Conservation (phyloP, 441 rosid species). For the Hypseocharis bilobata region DNA sequence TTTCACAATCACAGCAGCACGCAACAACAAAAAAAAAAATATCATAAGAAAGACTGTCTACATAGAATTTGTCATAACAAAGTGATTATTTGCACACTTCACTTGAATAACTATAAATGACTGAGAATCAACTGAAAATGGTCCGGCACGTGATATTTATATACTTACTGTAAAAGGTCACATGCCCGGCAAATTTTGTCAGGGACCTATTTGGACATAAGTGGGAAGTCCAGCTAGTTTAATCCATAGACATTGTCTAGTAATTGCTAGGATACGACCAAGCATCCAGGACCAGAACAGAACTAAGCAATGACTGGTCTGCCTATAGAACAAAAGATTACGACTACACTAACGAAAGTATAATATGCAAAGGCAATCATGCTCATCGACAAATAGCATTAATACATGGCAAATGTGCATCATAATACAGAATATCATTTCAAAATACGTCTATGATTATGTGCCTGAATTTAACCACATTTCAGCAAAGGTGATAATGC, state of each 20-base stretch:
- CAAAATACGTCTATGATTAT: background rate
- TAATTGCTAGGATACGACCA: too few relatives aligned
- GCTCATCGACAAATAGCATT: background rate
- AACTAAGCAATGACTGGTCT: background rate
- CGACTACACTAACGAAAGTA: too few relatives aligned
- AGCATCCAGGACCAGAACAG: background rate
- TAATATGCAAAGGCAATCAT: too few relatives aligned
- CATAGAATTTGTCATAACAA: background rate
- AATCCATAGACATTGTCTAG: background rate
- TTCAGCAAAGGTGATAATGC: background rate
- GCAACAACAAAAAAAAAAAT: too few relatives aligned
- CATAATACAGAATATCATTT: background rate
- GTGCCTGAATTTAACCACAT: background rate
- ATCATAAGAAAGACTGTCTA: too few relatives aligned
- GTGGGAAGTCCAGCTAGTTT: background rate
- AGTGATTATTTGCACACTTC: background rate
- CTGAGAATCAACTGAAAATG: background rate
- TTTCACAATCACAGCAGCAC: too few relatives aligned
- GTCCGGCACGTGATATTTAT: background rate
- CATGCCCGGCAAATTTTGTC: background rate
- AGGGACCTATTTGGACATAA: background rate
- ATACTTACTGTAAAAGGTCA: background rate
- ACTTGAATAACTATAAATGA: background rate
- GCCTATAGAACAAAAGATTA: too few relatives aligned
- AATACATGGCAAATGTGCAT: background rate